Evolutionary conservation across 1,284 basidiomycete species (phyloP), one percentile per base, ranked within the genome.

Genomic region (Tremellales sp.): DNA sequence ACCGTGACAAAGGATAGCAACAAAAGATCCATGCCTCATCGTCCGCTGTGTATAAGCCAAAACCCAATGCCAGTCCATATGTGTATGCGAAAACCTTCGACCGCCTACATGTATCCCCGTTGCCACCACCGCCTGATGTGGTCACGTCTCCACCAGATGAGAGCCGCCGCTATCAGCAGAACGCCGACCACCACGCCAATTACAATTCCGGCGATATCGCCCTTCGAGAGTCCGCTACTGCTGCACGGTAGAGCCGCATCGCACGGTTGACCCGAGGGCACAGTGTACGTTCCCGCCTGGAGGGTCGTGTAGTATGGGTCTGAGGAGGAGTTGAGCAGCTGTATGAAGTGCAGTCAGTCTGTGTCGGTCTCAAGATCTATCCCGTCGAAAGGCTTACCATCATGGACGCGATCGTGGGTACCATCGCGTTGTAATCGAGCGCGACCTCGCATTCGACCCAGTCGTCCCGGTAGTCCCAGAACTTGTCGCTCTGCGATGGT

Each of bases 221-320:
- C 79, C 46, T 68, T 78, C 54, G 78, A 78, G n/a, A 87, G 73
- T 42, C 76, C 69, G 43, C 53, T 49, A 25, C 42, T 49, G 4
- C 46, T 41, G 59, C 83, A 85, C 36, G 76, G 74, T 54, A 86
- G 80, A 18, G 78, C 86, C 24, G 76, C 76, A 61, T 90, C 89
- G 65, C 88, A 91, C 1, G 87, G 89, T 50, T 73, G 67, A 22
- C 84, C 86, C 5, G 73, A 70, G 0, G 87, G 87, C 47, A 77
- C 77, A 27, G 79, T 78, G 65, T 85, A 88, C 37, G 79, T 80
- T 28, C 84, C 85, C 0, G 78, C 79, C 64, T 80, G 70, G 27
- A 92, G 73, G 10, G 75, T 70, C 21, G 85, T 86, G 65, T 82
- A 94, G 71, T 78, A 87, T 1, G 90, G 90, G 58, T 93, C 87